phyloP scores from a whole-genome alignment of 345 rosid genomes.

The Arabis alpina region DNA sequence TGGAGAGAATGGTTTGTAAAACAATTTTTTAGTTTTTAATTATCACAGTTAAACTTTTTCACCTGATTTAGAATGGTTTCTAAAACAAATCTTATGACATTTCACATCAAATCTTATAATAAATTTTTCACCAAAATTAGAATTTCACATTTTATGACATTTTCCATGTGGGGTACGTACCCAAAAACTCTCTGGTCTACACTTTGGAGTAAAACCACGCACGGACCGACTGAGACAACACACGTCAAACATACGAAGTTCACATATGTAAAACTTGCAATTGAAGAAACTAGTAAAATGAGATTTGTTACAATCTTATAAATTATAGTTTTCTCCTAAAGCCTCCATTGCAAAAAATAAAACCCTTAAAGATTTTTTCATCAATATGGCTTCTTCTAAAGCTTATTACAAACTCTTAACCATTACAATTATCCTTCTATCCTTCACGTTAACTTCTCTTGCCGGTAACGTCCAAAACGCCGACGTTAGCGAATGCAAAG shows the following conservation, averaged over 20 bases:
- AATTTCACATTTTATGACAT: no score
- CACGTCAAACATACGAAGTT: constrained; percentile 6
- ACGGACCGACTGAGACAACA: neutral
- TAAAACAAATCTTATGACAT: neutral
- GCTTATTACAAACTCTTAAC: neutral
- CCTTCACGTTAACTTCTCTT: neutral
- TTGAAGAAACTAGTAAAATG: neutral
- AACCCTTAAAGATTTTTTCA: neutral
- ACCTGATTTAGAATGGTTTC: neutral
- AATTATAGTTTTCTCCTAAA: neutral
- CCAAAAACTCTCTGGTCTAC: neutral
- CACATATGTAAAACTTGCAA: neutral
- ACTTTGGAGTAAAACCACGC: neutral
- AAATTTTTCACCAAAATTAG: neutral
- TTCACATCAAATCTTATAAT: neutral
- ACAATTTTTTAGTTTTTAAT: neutral
- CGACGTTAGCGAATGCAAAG: constrained; percentile 25
- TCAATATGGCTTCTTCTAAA: constrained; percentile 14
- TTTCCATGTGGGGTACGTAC: no score
- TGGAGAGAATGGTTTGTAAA: neutral
- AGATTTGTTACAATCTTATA: neutral
- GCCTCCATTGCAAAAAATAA: neutral
- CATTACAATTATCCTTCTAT: constrained; percentile 13
- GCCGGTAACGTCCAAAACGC: neutral
- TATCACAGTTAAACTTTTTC: no score